Conservation (phyloP, 176 grass and related monocot genomes). For the Cocos nucifera region DNA sequence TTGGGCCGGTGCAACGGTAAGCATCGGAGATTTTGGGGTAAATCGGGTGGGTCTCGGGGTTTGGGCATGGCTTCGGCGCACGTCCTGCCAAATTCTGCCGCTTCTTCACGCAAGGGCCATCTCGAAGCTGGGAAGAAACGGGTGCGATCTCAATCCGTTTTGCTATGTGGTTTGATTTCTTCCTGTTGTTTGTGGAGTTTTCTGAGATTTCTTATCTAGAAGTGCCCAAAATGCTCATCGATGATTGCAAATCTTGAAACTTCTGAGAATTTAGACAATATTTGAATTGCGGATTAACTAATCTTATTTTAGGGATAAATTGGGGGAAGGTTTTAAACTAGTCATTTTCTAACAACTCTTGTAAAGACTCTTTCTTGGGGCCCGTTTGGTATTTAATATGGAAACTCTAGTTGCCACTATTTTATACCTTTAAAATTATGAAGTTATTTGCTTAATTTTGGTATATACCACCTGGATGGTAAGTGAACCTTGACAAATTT, state of each 20-base stretch:
- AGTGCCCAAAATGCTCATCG: background rate
- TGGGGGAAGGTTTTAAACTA: too few relatives aligned
- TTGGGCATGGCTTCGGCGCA: conserved; percentile 69
- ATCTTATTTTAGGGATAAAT: too few relatives aligned
- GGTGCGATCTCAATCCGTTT: conserved; percentile 35
- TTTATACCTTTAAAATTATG: too few relatives aligned
- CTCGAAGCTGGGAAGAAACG: conserved; percentile 92
- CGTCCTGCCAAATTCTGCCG: conserved; percentile 30
- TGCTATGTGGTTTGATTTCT: background rate
- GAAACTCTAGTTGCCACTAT: too few relatives aligned
- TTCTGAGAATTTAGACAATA: background rate
- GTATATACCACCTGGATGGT: too few relatives aligned
- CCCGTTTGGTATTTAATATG: too few relatives aligned
- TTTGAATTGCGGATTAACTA: background rate
- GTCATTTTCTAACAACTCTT: too few relatives aligned
- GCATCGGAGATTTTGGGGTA: background rate
- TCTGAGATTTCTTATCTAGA: background rate
- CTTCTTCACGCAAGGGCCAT: conserved; percentile 56
- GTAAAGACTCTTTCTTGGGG: too few relatives aligned
- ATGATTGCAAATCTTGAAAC: background rate
- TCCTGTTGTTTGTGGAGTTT: background rate
- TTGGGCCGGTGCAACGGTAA: conserved; percentile 19
- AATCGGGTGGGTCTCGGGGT: background rate
- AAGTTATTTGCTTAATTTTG: too few relatives aligned
- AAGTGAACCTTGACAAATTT: too few relatives aligned